A percentile compares a stretch with the other conserved stretches of the same genome.
These are phyloP conservation scores for Sicyos edulis DNA, from an alignment of 306 rosid species.

Conservation along the genomic window DNA sequence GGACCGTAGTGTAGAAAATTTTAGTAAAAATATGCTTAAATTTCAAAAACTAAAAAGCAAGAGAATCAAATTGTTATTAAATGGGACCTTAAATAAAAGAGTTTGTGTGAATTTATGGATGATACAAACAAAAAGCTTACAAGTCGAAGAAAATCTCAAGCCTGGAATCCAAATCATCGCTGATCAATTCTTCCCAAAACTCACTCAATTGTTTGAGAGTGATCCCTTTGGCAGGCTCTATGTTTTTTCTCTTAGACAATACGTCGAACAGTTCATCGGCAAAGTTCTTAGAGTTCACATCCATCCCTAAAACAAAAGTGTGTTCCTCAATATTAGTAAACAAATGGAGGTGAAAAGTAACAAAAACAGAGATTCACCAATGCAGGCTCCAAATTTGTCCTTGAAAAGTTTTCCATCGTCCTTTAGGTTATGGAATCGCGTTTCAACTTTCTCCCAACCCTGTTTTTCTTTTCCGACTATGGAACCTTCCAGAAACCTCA, in stretches of 20 bases:
- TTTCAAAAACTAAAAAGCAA: no score
- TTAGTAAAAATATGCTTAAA: no score
- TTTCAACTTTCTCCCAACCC: constrained; percentile 55
- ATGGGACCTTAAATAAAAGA: no score
- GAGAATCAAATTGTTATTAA: no score
- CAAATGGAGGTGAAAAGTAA: background rate
- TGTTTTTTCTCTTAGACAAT: constrained; percentile 37
- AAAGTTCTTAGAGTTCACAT: constrained; percentile 45
- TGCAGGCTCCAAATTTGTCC: constrained; percentile 74
- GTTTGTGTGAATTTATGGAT: no score
- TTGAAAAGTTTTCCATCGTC: constrained; percentile 41
- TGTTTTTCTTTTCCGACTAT: constrained; percentile 57
- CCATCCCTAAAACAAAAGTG: constrained; percentile 38
- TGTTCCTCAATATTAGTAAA: background rate
- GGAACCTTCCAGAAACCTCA: constrained; percentile 66
- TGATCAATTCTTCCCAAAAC: constrained; percentile 54
- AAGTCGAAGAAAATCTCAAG: no score
- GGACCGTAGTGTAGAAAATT: no score
- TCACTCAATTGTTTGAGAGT: constrained; percentile 27
- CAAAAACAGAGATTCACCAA: constrained; percentile 48
- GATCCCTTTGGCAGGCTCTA: constrained; percentile 28
- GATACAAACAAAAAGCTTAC: no score
- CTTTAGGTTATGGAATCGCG: constrained; percentile 37
- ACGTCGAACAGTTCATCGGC: constrained; percentile 54
- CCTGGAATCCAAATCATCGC: constrained; percentile 40